Base-by-base conservation (phyloP, 108 stramenopile genomes). In the Fistulifera pelliculosa region DNA sequence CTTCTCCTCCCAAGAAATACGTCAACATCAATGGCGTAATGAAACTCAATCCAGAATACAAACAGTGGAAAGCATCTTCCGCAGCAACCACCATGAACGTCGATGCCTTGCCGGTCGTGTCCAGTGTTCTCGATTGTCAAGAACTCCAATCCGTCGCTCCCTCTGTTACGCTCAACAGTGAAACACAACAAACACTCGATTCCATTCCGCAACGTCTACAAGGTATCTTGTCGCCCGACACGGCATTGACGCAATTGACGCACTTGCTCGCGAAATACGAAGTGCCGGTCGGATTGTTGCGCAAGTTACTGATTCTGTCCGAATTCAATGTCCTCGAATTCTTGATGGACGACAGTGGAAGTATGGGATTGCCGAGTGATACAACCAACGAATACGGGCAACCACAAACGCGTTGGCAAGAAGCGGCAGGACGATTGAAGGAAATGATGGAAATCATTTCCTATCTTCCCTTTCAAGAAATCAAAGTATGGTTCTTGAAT, bases 21-120 rank as follows among this genome's bases (percentile, higher is more conserved):
- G 50, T 75, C 66, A 75, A 70, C 27, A 62, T 70, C 65, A 67
- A 70, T 59, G 74, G 74, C 1, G 74, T 75, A 13, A 75, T 71
- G 69, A 75, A 75, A 62, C 43, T 70, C 54, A 75, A 75, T 39
- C 74, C 74, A 19, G 74, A 62, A 25, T 75, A 68, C 65, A 47
- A 75, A 48, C 45, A 65, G 11, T 31, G 38, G 5, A 69, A 75
- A 63, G 19, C 38, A 7, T 50, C 41, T 44, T 67, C 56, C 7
- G 41, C 50, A 18, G 50, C 50, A 1, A 24, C 63, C 0, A 55
- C 28, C 2, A 16, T 52, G 22, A 31, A 38, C 13, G 44, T 55
- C 14, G 39, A 49, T 8, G 65, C 69, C 4, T 47, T 75, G 41
- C 65, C 74, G 11, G 59, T 74, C 31, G 60, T 74, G 0, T 64